Conservation (phyloP, 495 filamentous ascomycete species). For the Pseudomonodictys pantanalensis region DNA sequence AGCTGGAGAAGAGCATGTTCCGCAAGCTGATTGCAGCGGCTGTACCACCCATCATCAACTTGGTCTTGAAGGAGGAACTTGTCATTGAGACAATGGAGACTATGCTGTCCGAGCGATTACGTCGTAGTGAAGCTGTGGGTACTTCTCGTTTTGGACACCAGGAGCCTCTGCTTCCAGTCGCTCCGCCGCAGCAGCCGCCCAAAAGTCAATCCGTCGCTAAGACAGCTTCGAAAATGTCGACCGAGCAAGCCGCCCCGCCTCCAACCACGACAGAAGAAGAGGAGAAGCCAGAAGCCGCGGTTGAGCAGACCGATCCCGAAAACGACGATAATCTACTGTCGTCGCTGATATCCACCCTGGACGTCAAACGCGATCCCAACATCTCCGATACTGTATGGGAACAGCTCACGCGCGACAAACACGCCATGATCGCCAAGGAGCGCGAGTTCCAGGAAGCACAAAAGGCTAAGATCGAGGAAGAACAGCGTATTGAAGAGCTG, state of each 20-base stretch:
- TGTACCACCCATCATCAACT: neutral
- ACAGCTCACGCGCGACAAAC: slow-evolving; percentile 53
- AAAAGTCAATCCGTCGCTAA: neutral
- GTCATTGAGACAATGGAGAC: slow-evolving; percentile 7
- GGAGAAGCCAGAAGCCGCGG: neutral
- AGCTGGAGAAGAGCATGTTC: slow-evolving; percentile 54
- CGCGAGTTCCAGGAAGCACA: slow-evolving; percentile 11
- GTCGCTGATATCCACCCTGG: neutral
- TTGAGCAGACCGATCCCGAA: neutral
- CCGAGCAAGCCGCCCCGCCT: neutral
- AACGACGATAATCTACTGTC: neutral
- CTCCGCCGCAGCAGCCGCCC: neutral
- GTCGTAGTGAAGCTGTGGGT: slow-evolving; percentile 5
- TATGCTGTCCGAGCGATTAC: slow-evolving; percentile 20
- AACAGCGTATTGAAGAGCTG: slow-evolving; percentile 8
- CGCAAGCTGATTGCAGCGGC: slow-evolving; percentile 41
- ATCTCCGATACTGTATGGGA: slow-evolving; percentile 62
- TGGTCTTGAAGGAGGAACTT: slow-evolving; percentile 10
- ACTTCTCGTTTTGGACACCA: neutral
- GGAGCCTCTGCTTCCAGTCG: neutral
- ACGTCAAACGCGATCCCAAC: slow-evolving; percentile 50
- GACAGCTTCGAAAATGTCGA: neutral
- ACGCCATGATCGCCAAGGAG: slow-evolving; percentile 29
- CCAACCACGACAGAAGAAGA: neutral
- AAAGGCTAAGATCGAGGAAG: slow-evolving; percentile 9